Evolutionary conservation across 108 stramenopile species (phyloP).

Genomic region (Aureococcus anophagefferens): DNA sequence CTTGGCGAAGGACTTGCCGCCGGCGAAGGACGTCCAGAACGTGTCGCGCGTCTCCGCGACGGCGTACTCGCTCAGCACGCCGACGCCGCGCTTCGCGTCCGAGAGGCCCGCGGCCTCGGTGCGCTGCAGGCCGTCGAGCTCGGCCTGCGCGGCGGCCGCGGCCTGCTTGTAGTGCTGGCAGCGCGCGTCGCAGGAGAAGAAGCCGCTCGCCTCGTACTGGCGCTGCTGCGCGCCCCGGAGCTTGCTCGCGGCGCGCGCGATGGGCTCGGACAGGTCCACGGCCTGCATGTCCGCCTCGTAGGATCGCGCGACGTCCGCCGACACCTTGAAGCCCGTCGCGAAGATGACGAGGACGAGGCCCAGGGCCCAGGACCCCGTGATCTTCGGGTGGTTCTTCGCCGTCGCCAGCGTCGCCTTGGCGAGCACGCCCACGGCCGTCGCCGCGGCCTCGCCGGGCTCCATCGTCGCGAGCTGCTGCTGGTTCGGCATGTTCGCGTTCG

Average conservation of each 20-base stretch:
- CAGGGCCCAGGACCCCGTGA: background rate
- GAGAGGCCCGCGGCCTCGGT: background rate
- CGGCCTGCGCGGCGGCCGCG: background rate
- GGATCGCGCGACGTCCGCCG: background rate
- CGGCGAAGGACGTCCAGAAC: constrained; percentile 11
- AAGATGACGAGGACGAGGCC: constrained; percentile 2
- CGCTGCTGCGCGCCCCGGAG: background rate
- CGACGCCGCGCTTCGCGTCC: constrained; percentile 10
- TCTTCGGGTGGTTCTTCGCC: background rate
- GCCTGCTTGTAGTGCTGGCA: background rate
- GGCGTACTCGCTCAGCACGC: constrained; percentile 12
- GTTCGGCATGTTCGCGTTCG: too few species aligned
- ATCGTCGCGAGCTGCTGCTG: too few species aligned
- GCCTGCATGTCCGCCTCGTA: background rate
- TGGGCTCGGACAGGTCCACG: background rate
- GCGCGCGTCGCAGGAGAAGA: constrained; percentile 7
- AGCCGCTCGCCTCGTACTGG: background rate
- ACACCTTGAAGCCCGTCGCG: constrained; percentile 10
- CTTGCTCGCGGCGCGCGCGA: background rate
- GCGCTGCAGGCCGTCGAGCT: background rate
- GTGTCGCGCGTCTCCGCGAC: constrained; percentile 9
- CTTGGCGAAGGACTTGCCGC: constrained; percentile 9
- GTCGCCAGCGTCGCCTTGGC: background rate
- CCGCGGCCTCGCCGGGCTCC: too few species aligned
- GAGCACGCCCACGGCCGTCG: background rate